phyloP scores from a whole-genome alignment of 768 basidiomycete genomes.

The Agrocybe chaxingu region DNA sequence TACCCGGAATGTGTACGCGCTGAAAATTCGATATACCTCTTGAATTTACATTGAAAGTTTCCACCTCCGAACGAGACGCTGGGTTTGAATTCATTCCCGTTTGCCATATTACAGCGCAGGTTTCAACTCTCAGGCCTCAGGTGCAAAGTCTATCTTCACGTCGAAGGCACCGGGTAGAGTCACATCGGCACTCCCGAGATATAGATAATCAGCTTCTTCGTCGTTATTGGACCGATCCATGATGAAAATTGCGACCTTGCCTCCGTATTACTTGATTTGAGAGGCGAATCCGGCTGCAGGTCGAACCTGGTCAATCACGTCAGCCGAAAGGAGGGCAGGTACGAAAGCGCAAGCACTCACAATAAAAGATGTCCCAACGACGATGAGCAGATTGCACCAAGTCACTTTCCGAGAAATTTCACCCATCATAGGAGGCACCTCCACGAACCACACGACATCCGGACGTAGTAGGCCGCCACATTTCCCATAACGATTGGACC shows the following conservation, averaged over 20 bases:
- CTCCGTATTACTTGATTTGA: constrained; percentile 29
- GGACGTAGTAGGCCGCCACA: constrained; percentile 36
- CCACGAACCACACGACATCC: constrained; percentile 46
- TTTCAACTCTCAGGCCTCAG: too few relatives aligned
- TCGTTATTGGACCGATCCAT: constrained; percentile 30
- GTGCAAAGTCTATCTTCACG: neutral
- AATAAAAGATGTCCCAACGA: constrained; percentile 42
- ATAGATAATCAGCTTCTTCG: constrained; percentile 41
- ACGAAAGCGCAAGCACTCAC: constrained; percentile 22
- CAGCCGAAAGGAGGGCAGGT: neutral
- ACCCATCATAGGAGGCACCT: constrained; percentile 29
- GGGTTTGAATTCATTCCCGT: too few relatives aligned
- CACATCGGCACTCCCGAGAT: constrained; percentile 45
- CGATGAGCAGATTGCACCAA: constrained; percentile 34
- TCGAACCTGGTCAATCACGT: constrained; percentile 22
- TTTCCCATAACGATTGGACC: constrained; percentile 25
- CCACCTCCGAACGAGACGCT: too few relatives aligned
- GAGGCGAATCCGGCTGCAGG: constrained; percentile 32
- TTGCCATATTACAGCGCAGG: too few relatives aligned
- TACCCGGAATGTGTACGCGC: too few relatives aligned
- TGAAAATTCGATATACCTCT: too few relatives aligned
- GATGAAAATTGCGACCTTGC: constrained; percentile 38
- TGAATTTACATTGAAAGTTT: too few relatives aligned
- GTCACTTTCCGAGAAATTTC: constrained; percentile 30
- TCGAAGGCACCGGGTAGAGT: constrained; percentile 38